Evolutionary conservation across 2,329 filamentous ascomycete species (phyloP), one percentile per base, ranked within the genome.

Genomic region (Graphiopsis chlorocephala): DNA sequence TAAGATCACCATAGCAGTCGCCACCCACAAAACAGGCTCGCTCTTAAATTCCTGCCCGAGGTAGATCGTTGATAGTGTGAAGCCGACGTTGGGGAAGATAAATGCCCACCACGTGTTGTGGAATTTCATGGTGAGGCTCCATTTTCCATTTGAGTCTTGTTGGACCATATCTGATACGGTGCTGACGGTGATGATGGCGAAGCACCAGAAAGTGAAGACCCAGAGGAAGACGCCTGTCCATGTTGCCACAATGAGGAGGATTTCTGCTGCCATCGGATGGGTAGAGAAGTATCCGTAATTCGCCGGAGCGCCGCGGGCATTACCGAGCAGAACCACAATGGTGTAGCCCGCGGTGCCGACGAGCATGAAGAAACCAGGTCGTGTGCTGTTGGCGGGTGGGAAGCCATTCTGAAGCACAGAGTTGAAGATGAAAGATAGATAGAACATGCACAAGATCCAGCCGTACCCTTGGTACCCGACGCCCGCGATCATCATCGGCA

Each of bases 71-170:
- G 85, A 83, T 53, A 89, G 79, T 1, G 84, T 86, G 65, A 89
- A 85, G 0, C 87, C 87, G 1, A 85, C 85, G 65, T 90, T 89
- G 6, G 87, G 87, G 70, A 90, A 90, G 28, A 90, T 83, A 72
- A 88, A 86, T 1, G 85, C 85, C 81, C 84, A 88, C 86, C 89
- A 75, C 69, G 78, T 53, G 79, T 76, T 45, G 78, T 79, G 74
- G 81, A 85, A 74, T 0, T 60, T 65, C 72, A 73, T 73, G 14
- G n/a, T 61, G 2, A 61, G 28, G 15, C 12, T 10, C 58, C 42
- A 61, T 33, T 25, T n/a, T 0, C 58, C 45, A 4, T 23, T 57
- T 6, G 25, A 23, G 20, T 56, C 29, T 10, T 52, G 33, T 28
- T 68, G 45, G 15, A 61, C 65, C 8, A 66, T 50, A 1, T 68